These are phyloP conservation scores for Leishmania tarentolae DNA, from an alignment of 208 protist genomes.

Conservation along the genomic window DNA sequence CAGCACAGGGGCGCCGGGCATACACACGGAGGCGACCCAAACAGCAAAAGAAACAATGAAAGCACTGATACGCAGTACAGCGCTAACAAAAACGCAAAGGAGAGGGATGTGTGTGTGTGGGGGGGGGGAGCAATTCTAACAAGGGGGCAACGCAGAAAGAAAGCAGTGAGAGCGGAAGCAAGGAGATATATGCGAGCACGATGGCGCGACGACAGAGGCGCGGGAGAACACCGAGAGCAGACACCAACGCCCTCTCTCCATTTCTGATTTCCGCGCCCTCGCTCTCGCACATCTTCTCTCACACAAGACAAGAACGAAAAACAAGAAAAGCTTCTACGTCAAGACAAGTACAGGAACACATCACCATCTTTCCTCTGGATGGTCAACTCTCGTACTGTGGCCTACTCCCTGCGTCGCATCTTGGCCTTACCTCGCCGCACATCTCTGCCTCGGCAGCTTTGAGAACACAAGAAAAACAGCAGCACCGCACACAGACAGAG, in stretches of 20 bases:
- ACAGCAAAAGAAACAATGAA: background rate
- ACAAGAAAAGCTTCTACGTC: background rate
- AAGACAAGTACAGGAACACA: conserved; percentile 2
- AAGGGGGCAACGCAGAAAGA: background rate
- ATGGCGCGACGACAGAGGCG: background rate
- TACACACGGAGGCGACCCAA: background rate
- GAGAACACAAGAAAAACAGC: background rate
- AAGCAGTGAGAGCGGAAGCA: background rate
- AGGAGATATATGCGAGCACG: background rate
- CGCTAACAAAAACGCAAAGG: background rate
- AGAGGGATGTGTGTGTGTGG: background rate
- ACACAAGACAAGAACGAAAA: background rate
- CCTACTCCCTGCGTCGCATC: background rate
- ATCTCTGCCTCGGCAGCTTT: background rate
- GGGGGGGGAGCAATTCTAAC: background rate
- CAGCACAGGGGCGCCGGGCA: background rate
- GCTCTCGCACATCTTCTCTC: background rate
- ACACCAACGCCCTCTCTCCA: background rate
- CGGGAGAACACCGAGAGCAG: background rate
- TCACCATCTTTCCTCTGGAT: background rate
- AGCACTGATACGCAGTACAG: background rate
- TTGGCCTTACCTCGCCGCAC: background rate
- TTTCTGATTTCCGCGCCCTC: background rate
- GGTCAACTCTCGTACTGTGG: too few species aligned
- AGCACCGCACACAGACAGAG: conserved; percentile 1